phyloP scores from a whole-genome alignment of 2,329 filamentous ascomycete species.

The Colletotrichum lentis region DNA sequence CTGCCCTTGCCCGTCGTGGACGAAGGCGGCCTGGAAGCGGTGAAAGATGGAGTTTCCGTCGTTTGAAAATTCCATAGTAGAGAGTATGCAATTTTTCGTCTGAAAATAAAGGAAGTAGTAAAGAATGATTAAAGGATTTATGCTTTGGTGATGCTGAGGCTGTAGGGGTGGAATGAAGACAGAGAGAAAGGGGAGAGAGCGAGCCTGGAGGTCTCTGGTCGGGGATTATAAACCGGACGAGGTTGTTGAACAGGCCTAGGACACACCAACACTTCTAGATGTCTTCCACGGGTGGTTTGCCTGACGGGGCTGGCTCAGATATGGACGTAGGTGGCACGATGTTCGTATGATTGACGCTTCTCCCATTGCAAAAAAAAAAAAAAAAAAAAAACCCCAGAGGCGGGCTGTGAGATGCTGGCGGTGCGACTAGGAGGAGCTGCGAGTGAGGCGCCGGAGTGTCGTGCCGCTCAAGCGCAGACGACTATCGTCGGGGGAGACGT shows the following conservation, averaged over 20 bases:
- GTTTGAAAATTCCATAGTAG: slow-evolving; percentile 36
- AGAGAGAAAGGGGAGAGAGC: too few species aligned
- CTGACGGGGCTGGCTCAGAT: neutral
- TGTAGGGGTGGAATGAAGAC: neutral
- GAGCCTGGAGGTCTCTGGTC: neutral
- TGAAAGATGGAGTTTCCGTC: slow-evolving; percentile 35
- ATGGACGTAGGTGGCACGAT: slow-evolving; percentile 13
- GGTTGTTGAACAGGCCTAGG: neutral
- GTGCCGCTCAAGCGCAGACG: slow-evolving; percentile 8
- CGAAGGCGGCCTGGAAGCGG: slow-evolving; percentile 34
- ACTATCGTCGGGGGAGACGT: slow-evolving; percentile 7
- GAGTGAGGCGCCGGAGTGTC: slow-evolving; percentile 7
- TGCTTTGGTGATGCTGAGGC: neutral
- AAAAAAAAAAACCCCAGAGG: too few species aligned
- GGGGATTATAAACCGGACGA: slow-evolving; percentile 15
- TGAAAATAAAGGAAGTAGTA: neutral
- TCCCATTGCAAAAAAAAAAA: neutral
- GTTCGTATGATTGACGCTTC: neutral
- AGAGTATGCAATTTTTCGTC: neutral
- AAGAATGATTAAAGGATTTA: slow-evolving; percentile 15
- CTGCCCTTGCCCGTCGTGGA: slow-evolving; percentile 31
- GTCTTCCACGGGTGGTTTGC: neutral
- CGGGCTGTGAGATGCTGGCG: slow-evolving; percentile 15
- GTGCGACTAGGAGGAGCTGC: neutral
- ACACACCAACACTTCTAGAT: neutral